These are phyloP conservation scores for Bryopsis sp. DNA, from an alignment of 139 green algal species.

Conservation along the genomic window DNA sequence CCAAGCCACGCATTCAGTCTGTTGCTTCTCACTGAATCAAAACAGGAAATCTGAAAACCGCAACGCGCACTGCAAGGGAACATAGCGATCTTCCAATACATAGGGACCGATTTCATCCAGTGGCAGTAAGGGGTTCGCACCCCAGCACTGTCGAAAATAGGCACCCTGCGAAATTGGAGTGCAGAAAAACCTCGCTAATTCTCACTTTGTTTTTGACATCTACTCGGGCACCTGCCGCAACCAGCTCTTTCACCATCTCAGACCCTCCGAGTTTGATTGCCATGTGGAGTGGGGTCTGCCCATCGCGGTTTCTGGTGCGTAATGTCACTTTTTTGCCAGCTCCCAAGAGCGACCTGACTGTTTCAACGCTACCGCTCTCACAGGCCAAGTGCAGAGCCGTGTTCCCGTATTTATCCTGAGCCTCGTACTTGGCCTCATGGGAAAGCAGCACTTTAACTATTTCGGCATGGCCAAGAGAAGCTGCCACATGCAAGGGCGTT, in stretches of 20 bases:
- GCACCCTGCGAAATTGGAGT: no score
- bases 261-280: not conserved
- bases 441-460: conserved; percentile 7
- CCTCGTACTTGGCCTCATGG: conserved; percentile 4
- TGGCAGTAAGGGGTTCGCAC: not conserved
- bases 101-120: no score
- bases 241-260: conserved; percentile 11
- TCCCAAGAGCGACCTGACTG: not conserved
- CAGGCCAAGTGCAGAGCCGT: conserved; percentile 17
- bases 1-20: no score
- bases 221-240: conserved; percentile 2
- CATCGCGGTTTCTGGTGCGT: conserved; percentile 9
- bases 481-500: conserved; percentile 11
- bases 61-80: no score
- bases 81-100: no score
- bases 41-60: no score
- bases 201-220: conserved; percentile 18
- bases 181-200: no score
- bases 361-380: conserved; percentile 2
- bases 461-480: conserved; percentile 1
- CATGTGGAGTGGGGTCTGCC: conserved; percentile 16
- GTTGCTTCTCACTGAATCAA: no score
- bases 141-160: not conserved
- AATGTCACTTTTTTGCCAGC: not conserved
- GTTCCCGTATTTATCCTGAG: conserved; percentile 12